These are phyloP conservation scores for Euphorbia pulcherrima DNA, from an alignment of 345 rosid genomes.

Conservation along the genomic window DNA sequence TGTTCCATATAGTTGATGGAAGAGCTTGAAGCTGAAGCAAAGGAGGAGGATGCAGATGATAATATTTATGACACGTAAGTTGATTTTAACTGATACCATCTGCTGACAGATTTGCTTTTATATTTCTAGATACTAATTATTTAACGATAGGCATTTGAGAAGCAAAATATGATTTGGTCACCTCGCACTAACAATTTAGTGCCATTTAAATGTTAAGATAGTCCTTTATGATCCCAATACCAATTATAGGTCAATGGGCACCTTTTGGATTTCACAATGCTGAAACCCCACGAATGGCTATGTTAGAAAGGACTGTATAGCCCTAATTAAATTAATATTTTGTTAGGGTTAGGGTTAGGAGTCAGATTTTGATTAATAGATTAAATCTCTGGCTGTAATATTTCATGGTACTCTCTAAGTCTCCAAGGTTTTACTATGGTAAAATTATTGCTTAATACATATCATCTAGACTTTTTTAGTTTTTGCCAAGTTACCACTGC, in stretches of 20 bases:
- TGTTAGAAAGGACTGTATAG: no score
- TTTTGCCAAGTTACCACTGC: neutral
- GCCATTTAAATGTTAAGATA: neutral
- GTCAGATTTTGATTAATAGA: no score
- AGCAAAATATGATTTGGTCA: neutral
- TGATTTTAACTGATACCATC: conserved; percentile 21
- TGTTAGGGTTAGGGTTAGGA: no score
- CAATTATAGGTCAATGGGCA: neutral
- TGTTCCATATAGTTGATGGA: conserved; percentile 70
- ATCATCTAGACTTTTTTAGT: neutral
- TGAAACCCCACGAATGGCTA: neutral
- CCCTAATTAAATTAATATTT: no score
- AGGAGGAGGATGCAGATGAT: conserved; percentile 60
- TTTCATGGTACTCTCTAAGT: neutral
- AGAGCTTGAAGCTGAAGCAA: conserved; percentile 89
- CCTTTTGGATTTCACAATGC: neutral
- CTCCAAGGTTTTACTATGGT: neutral
- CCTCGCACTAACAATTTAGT: neutral
- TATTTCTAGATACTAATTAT: neutral
- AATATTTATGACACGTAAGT: conserved; percentile 61
- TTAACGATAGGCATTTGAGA: neutral
- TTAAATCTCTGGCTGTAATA: neutral
- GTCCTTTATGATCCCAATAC: neutral
- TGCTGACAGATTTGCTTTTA: conserved; percentile 10
- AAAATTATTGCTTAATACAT: neutral